Base-by-base conservation (phyloP, 768 basidiomycete genomes). In the Amanita rimosa region DNA sequence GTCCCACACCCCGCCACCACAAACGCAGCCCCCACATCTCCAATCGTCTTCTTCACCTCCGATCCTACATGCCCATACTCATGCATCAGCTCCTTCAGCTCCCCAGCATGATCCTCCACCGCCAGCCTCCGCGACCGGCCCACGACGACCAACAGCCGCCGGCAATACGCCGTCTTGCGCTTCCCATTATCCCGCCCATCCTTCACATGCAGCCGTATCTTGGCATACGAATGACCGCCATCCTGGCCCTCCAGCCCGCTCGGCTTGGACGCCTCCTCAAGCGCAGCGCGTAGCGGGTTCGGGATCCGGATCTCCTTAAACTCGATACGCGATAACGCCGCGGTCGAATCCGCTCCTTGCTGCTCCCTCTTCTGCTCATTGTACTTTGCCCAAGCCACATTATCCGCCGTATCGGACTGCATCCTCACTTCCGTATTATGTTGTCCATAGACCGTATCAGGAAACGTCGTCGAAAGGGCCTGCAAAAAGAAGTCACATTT, bases 331-430 rank as follows among this genome's bases (percentile, higher is more conserved):
- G 72, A 63, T 2, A 79, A 66, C 4, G 79, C 74, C 24, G 37
- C 22, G n/a, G 13, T 17, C 26, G 17, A 9, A 27, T 50, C 27
- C 33, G 16, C 14, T 29, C 14, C 42, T n/a, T n/a, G n/a, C 26
- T 46, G 44, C 14, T 50, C 49, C 16, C 19, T 29, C 35, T 50
- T 50, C 26, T 29, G 43, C 14, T 50, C 34, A 6, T 16, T 17
- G 11, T 29, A 38, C 44, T 70, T 75, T 0, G 66, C 64, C 89
- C 92, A 94, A 0, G 73, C 62, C 43, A 92, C 68, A 53, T 80
- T 79, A 60, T 97, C 94, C 0, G 91, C 92, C 0, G 84, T 89
- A 48, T 88, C 84, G 0, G 87, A 91, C 52, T 83, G 81, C 52
- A 95, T 56, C 4, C 74, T 74, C 19, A 72, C 78, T 53, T 84